Evolutionary conservation across 2,329 filamentous ascomycete genomes (phyloP), one percentile per base, ranked within the genome.

Genomic region (Phaeosphaeriaceae sp.): DNA sequence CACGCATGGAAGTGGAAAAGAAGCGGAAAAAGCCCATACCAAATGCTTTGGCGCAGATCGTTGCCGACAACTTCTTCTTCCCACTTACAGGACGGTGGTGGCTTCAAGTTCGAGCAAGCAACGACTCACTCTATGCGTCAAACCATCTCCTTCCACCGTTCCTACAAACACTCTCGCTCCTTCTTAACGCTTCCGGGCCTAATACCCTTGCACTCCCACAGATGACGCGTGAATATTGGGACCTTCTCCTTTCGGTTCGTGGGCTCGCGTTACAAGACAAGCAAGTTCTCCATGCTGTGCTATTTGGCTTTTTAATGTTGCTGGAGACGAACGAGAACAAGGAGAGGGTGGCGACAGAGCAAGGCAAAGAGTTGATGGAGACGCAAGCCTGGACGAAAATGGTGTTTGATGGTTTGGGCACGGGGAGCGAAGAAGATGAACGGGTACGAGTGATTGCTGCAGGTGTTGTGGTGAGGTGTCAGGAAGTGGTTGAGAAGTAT

Each of bases 151-250:
- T 97, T 0, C 81, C 87, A 0, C 82, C 92, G 7, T 94, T 91
- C 70, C 77, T 97, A 28, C 92, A 95, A 71, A 99, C 94, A 0
- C 79, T 97, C 0, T 88, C 88, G 1, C 78, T 99, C 6, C 77
- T 96, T 28, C 76, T 97, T 37, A 88, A 96, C 60, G 89, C 93
- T 0, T 84, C 89, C 0, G 94, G 94, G 0, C 89, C 92, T 0
- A 86, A 87, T 45, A 92, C 89, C 0, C 79, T 92, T 0, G 81
- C 84, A 1, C 81, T 97, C 0, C 85, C 88, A 1, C 85, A 90
- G 46, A 86, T 97, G 79, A 97, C 92, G 1, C 79, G 85, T 8
- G 91, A 97, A 73, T 83, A 95, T 15, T 92, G 92, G 84, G 83
- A 88, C 37, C 75, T 99, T n/a, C 77, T 97, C 2, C 83, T 97